Evolutionary conservation across 2,329 filamentous ascomycete genomes (phyloP).

Genomic region (Xylaria sp.): DNA sequence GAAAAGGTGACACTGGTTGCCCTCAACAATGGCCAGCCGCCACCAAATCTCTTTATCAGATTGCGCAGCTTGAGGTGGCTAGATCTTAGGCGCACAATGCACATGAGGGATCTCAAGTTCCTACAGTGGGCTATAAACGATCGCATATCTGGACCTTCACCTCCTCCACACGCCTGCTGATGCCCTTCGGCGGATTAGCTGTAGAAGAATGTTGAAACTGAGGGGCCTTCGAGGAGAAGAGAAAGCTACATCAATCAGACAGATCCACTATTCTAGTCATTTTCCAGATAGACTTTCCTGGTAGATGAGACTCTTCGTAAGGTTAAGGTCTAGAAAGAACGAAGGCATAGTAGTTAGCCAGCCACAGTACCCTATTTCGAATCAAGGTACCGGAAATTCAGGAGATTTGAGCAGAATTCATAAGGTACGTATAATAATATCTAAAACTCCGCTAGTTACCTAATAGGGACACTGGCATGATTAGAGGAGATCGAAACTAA

Average conservation of each 20-base stretch:
- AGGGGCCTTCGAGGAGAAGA: background rate
- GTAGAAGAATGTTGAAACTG: no score
- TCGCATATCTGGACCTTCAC: conserved; percentile 17
- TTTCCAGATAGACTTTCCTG: background rate
- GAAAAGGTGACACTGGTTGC: conserved; percentile 31
- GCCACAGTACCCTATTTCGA: background rate
- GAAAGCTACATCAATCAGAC: background rate
- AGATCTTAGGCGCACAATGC: conserved; percentile 22
- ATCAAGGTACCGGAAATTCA: background rate
- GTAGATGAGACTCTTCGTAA: no score
- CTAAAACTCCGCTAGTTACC: background rate
- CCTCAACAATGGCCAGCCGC: background rate
- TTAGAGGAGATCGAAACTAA: background rate
- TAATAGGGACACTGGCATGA: background rate
- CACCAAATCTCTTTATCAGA: conserved; percentile 24
- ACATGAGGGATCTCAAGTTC: conserved; percentile 19
- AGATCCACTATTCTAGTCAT: background rate
- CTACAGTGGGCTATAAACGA: conserved; percentile 29
- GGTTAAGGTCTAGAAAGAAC: background rate
- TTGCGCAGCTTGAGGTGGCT: conserved; percentile 21
- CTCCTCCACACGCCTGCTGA: background rate
- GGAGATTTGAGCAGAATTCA: no score
- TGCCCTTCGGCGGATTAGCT: no score
- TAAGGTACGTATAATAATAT: no score
- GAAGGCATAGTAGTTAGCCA: background rate